Evolutionary conservation across 2,329 filamentous ascomycete genomes (phyloP), one percentile per base, ranked within the genome.

Genomic region (Xylariales sp.): DNA sequence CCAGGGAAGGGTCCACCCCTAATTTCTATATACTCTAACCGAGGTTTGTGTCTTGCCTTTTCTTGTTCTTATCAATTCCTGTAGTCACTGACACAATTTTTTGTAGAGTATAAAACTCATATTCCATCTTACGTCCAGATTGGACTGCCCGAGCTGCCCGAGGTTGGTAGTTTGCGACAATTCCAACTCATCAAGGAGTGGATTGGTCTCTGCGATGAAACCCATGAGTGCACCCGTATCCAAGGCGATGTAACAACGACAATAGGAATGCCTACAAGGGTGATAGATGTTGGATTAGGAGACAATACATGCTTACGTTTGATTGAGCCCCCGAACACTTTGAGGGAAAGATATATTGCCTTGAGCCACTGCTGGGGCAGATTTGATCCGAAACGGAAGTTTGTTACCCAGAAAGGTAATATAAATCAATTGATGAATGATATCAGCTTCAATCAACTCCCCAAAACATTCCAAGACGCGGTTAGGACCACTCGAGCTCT

Each of bases 361-460:
- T 16, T 63, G 16, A 63, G 60, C 23, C 60, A 63, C 16, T 63
- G 60, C 18, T 63, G 60, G 60, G 60, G 60, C 0, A 28, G n/a
- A 14, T 32, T 52, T 16, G 8, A 28, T 30, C 18, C 9, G 14
- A 28, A 49, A 6, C 10, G 9, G 12, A 49, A 30, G 8, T 30
- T 49, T 30, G 12, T 49, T 12, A 34, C 41, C 6, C 12, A 30
- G 16, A 43, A 52, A 28, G 14, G 14, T 6, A 56, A 56, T 23
- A 54, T 55, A 8, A 3, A 34, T 1, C 6, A 18, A n/a, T 34
- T 57, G 1, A 52, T 18, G 32, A 1, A 14, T 10, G n/a, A 28
- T 5, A 57, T 64, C 23, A 12, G 3, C 8, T 23, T 50, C 14
- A 14, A 64, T 16, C 3, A 12, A 1, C 46, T 64, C 8, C 53